phyloP scores from a whole-genome alignment of 208 protist genomes.

The Phytomonas sp. region DNA sequence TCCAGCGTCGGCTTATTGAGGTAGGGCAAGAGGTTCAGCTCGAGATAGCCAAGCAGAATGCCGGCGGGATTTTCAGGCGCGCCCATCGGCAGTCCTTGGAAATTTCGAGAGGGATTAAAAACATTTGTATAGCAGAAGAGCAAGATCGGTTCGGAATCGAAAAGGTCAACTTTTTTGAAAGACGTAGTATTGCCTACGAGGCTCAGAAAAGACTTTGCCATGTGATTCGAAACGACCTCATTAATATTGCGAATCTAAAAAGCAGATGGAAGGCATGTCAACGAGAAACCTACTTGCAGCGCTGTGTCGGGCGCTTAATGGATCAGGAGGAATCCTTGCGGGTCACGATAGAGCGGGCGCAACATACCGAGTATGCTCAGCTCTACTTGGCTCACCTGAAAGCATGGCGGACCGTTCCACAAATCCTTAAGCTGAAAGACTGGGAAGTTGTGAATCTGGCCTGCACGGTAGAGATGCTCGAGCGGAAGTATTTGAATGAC shows the following conservation, averaged over 20 bases:
- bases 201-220: constrained; percentile 11
- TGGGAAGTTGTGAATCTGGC: too few species aligned
- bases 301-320: constrained; percentile 10
- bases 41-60: constrained; percentile 13
- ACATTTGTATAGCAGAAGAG: constrained; percentile 16
- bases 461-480: constrained; percentile 61
- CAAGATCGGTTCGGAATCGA: too few species aligned
- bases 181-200: constrained; percentile 15
- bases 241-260: constrained; percentile 8
- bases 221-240: constrained; percentile 18
- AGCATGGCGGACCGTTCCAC: constrained; percentile 48
- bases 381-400: constrained; percentile 31
- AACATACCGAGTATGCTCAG: constrained; percentile 27
- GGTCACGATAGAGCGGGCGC: constrained; percentile 31
- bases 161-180: too few species aligned
- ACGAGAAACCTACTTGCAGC: constrained; percentile 7
- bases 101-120: too few species aligned
- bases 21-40: constrained; percentile 31
- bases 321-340: constrained; percentile 38
- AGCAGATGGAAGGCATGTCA: constrained; percentile 8
- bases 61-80: constrained; percentile 13
- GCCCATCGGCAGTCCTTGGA: too few species aligned
- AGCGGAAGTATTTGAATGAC: constrained; percentile 42
- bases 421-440: too few species aligned
- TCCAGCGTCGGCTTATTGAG: constrained; percentile 34